Evolutionary conservation across 2,329 filamentous ascomycete species (phyloP).

Genomic region (Harringtonia lauricola): DNA sequence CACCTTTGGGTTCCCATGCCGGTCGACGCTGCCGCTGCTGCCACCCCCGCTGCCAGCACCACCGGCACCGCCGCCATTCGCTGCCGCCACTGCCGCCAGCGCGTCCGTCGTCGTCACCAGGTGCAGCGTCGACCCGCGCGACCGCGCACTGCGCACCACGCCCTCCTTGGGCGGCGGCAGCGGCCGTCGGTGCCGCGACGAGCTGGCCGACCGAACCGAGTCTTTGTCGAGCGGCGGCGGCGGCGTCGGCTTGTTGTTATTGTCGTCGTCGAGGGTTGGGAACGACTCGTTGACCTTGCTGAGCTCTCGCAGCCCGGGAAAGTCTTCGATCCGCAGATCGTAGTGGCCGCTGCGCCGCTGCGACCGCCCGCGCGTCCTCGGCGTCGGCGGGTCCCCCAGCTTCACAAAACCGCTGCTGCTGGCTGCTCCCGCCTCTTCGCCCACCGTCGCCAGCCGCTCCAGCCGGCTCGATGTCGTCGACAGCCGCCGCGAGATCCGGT

Average conservation of each 20-base stretch:
- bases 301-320: conserved; percentile 65
- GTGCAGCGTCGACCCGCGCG: conserved; percentile 76
- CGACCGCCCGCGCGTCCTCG: conserved; percentile 64
- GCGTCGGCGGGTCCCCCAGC: conserved; percentile 34
- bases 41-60: background rate
- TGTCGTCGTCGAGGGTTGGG: conserved; percentile 25
- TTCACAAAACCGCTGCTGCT: conserved; percentile 30
- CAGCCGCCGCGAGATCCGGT: conserved; percentile 66
- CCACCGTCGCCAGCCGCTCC: conserved; percentile 69
- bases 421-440: conserved; percentile 69
- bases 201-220: conserved; percentile 62
- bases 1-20: conserved; percentile 30
- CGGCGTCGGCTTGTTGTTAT: conserved; percentile 32
- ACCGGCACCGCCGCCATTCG: conserved; percentile 15
- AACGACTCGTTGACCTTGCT: conserved; percentile 28
- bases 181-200: conserved; percentile 63
- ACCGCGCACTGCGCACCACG: conserved; percentile 53
- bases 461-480: conserved; percentile 84
- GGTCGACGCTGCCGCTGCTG: conserved; percentile 16
- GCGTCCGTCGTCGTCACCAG: conserved; percentile 59
- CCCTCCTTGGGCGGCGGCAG: conserved; percentile 81
- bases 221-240: conserved; percentile 73
- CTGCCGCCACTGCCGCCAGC: conserved; percentile 23
- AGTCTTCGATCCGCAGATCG: conserved; percentile 56
- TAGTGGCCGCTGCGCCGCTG: conserved; percentile 63